phyloP scores from a whole-genome alignment of 2,329 filamentous ascomycete species.

The Xenoacremonium recifei region DNA sequence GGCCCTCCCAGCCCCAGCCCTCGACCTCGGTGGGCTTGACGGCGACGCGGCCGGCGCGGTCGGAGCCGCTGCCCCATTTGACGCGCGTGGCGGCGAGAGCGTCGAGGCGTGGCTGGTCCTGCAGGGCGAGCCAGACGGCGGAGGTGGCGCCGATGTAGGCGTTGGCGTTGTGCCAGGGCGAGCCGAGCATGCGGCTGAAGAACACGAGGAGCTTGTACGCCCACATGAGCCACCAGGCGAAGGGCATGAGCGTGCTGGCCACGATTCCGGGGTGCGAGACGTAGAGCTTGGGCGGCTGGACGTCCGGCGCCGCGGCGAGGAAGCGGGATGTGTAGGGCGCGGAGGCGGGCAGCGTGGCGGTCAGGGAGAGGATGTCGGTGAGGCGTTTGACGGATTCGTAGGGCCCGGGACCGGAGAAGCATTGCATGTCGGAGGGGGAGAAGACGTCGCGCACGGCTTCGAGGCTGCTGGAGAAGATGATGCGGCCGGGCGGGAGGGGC shows the following conservation, averaged over 20 bases:
- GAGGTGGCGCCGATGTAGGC: constrained; percentile 75
- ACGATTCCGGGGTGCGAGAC: constrained; percentile 85
- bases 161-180: constrained; percentile 81
- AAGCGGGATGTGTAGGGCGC: constrained; percentile 56
- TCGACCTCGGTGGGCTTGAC: constrained; percentile 80
- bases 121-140: constrained; percentile 75
- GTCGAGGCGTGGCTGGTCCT: constrained; percentile 61
- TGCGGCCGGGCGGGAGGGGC: constrained; percentile 53
- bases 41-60: constrained; percentile 54
- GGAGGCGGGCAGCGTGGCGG: constrained; percentile 64
- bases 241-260: constrained; percentile 75
- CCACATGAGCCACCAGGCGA: constrained; percentile 67
- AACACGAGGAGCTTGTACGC: constrained; percentile 68
- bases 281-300: constrained; percentile 62
- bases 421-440: constrained; percentile 72
- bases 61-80: constrained; percentile 84
- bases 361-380: constrained; percentile 80
- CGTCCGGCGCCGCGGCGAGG: constrained; percentile 39
- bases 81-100: constrained; percentile 49
- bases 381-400: constrained; percentile 90
- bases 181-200: constrained; percentile 74
- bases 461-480: constrained; percentile 86
- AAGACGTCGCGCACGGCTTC: constrained; percentile 61
- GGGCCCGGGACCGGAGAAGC: constrained; percentile 56
- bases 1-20: constrained; percentile 76